phyloP scores from a whole-genome alignment of 495 filamentous ascomycete genomes.

The Aspergillus haitiensis region DNA sequence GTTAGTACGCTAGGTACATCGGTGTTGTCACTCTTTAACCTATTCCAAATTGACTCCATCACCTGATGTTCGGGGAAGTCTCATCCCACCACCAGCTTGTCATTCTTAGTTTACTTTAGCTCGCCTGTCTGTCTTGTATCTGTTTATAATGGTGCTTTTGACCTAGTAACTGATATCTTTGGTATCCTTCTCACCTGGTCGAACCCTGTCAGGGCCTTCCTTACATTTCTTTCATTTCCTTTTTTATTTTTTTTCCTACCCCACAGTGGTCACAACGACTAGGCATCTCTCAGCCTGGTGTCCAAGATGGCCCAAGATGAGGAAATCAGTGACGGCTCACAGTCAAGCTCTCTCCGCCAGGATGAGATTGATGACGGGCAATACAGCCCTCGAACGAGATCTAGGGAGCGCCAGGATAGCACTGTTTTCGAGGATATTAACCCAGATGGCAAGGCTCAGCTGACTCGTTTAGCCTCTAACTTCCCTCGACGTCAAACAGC shows the following conservation, averaged over 20 bases:
- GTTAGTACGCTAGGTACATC: not conserved
- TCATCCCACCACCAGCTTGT: too few species aligned
- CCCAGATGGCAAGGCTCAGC: slow-evolving; percentile 35
- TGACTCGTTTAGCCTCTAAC: slow-evolving; percentile 43
- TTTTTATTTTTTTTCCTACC: too few species aligned
- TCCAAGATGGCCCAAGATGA: slow-evolving; percentile 25
- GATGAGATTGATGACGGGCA: slow-evolving; percentile 18
- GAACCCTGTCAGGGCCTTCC: too few species aligned
- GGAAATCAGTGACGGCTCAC: slow-evolving; percentile 8
- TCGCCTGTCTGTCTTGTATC: not conserved
- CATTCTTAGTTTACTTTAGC: too few species aligned
- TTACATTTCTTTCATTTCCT: too few species aligned
- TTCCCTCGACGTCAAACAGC: slow-evolving; percentile 35
- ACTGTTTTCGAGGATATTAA: slow-evolving; percentile 38
- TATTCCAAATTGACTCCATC: slow-evolving; percentile 1
- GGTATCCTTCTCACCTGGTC: too few species aligned
- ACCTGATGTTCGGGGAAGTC: not conserved
- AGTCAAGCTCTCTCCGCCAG: slow-evolving; percentile 22
- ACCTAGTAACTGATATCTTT: too few species aligned
- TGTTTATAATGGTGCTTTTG: not conserved
- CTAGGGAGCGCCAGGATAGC: slow-evolving; percentile 26
- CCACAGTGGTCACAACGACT: too few species aligned
- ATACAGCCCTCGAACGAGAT: slow-evolving; percentile 22
- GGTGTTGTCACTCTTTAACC: not conserved
- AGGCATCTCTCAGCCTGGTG: not conserved